These are phyloP conservation scores for Psilocybe cubensis DNA, from an alignment of 768 basidiomycete species.

Conservation along the genomic window DNA sequence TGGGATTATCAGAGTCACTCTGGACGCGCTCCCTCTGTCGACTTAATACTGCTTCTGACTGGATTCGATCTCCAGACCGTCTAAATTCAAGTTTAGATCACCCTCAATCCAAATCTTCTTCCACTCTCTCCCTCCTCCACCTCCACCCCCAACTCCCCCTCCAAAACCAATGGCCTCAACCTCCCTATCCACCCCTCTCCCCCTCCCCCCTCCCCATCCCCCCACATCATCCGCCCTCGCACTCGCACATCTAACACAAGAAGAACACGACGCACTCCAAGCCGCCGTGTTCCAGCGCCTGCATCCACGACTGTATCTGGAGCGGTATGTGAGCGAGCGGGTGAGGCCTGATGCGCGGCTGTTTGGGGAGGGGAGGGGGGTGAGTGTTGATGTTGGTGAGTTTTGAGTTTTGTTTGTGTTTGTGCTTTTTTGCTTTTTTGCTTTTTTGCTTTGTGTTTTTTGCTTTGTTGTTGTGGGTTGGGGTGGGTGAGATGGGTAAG, in stretches of 20 bases:
- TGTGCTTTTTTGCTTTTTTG: background rate
- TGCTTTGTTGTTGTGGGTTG: too few species aligned
- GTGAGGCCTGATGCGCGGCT: conserved; percentile 84
- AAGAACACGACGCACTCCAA: conserved; percentile 43
- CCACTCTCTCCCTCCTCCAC: too few species aligned
- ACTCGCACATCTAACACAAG: conserved; percentile 21
- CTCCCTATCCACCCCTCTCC: background rate
- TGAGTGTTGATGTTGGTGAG: conserved; percentile 82
- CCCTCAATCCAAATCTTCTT: too few species aligned
- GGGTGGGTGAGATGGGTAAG: too few species aligned
- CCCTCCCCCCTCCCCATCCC: background rate
- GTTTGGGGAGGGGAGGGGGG: conserved; percentile 70
- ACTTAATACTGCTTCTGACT: too few species aligned
- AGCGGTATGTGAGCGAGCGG: conserved; percentile 79
- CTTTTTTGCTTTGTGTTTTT: background rate
- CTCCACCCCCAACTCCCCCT: background rate
- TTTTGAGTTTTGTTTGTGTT: conserved; percentile 2
- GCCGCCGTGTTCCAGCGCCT: conserved; percentile 81
- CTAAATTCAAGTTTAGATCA: too few species aligned
- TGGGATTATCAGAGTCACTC: too few species aligned
- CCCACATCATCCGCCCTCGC: background rate
- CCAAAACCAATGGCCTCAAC: background rate
- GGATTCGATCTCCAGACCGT: too few species aligned
- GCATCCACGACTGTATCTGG: conserved; percentile 87
- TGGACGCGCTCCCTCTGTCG: too few species aligned